Evolutionary conservation across 768 basidiomycete species (phyloP).

Genomic region (Auriscalpium orientale): DNA sequence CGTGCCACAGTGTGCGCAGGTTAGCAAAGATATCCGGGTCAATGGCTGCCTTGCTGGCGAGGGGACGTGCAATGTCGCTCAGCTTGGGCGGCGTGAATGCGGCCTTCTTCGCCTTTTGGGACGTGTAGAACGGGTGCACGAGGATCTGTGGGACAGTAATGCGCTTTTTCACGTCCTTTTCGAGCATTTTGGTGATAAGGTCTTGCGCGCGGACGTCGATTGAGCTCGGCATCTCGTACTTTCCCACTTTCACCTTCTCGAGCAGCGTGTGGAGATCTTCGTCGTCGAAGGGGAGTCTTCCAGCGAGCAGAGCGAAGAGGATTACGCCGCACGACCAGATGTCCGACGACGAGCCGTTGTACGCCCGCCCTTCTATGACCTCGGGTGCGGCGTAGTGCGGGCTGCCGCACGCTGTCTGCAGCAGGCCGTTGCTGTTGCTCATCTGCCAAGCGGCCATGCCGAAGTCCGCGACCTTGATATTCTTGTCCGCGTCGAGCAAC

Average conservation of each 20-base stretch:
- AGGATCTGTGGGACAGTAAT: conserved; percentile 82
- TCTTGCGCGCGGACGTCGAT: conserved; percentile 68
- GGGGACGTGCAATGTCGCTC: conserved; percentile 60
- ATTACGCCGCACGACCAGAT: conserved; percentile 98
- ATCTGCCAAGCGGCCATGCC: conserved; percentile 95
- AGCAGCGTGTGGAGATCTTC: conserved; percentile 74
- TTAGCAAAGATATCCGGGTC: conserved; percentile 89
- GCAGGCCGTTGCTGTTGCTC: conserved; percentile 44
- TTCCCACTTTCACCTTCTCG: conserved; percentile 69
- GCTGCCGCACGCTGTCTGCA: conserved; percentile 86
- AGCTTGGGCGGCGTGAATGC: conserved; percentile 47
- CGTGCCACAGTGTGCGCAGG: conserved; percentile 88
- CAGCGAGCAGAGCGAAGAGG: conserved; percentile 80
- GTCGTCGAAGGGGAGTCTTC: conserved; percentile 89
- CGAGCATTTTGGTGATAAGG: conserved; percentile 74
- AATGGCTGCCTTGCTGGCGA: conserved; percentile 55
- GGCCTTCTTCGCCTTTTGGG: conserved; percentile 39
- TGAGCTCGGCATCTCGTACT: conserved; percentile 64
- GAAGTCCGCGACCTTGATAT: conserved; percentile 94
- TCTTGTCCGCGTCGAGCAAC: conserved; percentile 71
- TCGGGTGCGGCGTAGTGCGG: conserved; percentile 96
- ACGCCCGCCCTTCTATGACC: conserved; percentile 74
- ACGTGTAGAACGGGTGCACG: conserved; percentile 69
- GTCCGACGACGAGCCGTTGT: conserved; percentile 83
- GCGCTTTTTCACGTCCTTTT: conserved; percentile 61